Conservation (phyloP, 2,329 filamentous ascomycete genomes). For the Chaetomium olivaceum region DNA sequence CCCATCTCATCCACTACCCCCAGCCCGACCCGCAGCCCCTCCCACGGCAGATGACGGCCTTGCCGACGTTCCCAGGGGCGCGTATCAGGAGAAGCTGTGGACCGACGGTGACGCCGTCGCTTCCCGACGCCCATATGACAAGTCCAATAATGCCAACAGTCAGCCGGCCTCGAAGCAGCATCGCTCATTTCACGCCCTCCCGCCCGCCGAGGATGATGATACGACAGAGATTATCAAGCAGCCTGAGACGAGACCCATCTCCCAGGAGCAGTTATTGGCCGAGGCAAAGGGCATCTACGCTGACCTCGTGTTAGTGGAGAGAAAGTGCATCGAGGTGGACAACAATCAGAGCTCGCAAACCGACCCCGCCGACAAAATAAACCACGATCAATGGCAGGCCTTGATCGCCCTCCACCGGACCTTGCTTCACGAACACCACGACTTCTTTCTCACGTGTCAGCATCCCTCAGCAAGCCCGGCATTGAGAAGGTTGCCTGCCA, state of each 20-base stretch:
- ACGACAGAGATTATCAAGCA: constrained; percentile 43
- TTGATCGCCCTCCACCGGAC: constrained; percentile 81
- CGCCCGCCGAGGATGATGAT: constrained; percentile 26
- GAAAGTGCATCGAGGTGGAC: constrained; percentile 83
- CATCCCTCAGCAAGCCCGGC: constrained; percentile 75
- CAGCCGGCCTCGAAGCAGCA: constrained; percentile 21
- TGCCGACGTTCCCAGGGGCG: no score
- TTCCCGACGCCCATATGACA: constrained; percentile 24
- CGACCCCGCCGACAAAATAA: constrained; percentile 48
- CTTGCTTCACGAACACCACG: constrained; percentile 77
- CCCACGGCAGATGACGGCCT: no score
- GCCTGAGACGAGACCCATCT: constrained; percentile 68
- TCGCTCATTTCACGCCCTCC: constrained; percentile 17
- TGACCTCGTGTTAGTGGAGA: constrained; percentile 81
- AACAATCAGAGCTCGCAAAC: constrained; percentile 56
- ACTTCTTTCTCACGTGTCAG: constrained; percentile 84
- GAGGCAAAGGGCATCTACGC: constrained; percentile 85
- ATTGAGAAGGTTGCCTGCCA: constrained; percentile 67
- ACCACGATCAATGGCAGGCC: constrained; percentile 77
- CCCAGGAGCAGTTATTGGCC: no score
- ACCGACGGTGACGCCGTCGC: constrained; percentile 21
- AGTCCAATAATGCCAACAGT: constrained; percentile 28
- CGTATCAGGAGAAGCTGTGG: constrained; percentile 28
- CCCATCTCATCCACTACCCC: no score
- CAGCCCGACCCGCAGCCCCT: no score